Evolutionary conservation across 495 filamentous ascomycete species (phyloP).

Genomic region (Cercophora scortea): DNA sequence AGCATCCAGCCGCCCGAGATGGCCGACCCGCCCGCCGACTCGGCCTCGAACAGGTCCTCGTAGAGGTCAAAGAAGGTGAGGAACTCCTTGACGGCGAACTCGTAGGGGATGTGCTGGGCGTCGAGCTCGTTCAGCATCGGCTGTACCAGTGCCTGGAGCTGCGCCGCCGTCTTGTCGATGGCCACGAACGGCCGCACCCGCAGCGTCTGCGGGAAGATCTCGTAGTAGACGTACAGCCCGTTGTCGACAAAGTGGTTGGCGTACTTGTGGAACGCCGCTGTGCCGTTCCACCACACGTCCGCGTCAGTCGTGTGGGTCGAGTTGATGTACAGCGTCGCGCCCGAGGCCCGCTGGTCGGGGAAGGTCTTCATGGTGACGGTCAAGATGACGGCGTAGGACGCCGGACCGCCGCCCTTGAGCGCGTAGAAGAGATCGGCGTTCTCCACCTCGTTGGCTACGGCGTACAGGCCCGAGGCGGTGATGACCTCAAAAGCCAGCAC

Average conservation of each 20-base stretch:
- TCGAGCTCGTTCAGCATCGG: conserved; percentile 31
- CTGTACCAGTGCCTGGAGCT: conserved; percentile 23
- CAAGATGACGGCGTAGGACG: conserved; percentile 49
- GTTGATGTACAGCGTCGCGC: conserved; percentile 24
- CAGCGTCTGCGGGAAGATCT: conserved; percentile 16
- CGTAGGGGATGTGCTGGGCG: conserved; percentile 15
- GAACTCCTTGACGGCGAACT: conserved; percentile 17
- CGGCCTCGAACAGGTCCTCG: conserved; percentile 28
- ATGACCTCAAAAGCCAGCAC: conserved; percentile 47
- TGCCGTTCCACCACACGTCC: conserved; percentile 35
- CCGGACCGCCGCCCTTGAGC: conserved; percentile 46
- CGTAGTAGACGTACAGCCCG: conserved; percentile 37
- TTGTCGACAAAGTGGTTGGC: conserved; percentile 33
- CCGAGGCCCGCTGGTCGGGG: conserved; percentile 21
- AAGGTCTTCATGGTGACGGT: conserved; percentile 42
- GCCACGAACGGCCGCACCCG: conserved; percentile 28
- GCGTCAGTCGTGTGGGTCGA: conserved; percentile 19
- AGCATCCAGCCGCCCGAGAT: conserved; percentile 35
- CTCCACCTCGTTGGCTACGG: conserved; percentile 38
- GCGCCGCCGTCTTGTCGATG: conserved; percentile 18
- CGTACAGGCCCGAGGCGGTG: conserved; percentile 41
- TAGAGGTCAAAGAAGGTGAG: conserved; percentile 34
- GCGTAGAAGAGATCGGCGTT: conserved; percentile 53
- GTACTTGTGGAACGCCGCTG: conserved; percentile 36
- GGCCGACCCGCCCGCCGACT: conserved; percentile 13